These are phyloP conservation scores for Acanthochlamys bracteata DNA, from an alignment of 106 monocot genomes.

Conservation along the genomic window DNA sequence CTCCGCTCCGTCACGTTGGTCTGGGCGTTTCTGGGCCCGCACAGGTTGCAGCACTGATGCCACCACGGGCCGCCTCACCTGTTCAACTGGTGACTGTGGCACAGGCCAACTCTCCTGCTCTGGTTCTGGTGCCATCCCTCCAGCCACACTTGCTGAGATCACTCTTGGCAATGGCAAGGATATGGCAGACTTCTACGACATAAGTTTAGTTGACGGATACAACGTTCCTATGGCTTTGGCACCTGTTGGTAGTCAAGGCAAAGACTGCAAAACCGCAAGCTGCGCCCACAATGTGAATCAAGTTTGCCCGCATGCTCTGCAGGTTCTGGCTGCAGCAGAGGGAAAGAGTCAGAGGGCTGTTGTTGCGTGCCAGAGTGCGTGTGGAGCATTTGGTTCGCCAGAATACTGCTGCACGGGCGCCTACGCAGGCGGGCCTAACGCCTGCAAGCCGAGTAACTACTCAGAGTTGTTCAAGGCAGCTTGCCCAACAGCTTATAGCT, in stretches of 20 bases:
- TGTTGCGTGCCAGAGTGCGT: slow-evolving; percentile 37
- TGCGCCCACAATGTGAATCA: neutral
- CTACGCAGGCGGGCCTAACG: slow-evolving; percentile 23
- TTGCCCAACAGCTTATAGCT: slow-evolving; percentile 67
- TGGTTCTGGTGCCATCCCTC: slow-evolving; percentile 9
- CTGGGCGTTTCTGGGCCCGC: slow-evolving; percentile 36
- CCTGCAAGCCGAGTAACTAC: slow-evolving; percentile 52
- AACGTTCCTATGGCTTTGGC: slow-evolving; percentile 8
- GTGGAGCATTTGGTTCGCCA: slow-evolving; percentile 36
- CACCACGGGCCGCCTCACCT: slow-evolving; percentile 6
- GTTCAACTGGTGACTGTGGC: slow-evolving; percentile 20
- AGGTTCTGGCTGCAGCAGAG: slow-evolving; percentile 23
- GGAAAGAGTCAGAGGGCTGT: neutral
- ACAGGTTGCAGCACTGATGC: slow-evolving; percentile 7
- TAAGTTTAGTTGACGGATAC: slow-evolving; percentile 3
- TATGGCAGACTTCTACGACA: slow-evolving; percentile 26
- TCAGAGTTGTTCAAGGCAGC: slow-evolving; percentile 56
- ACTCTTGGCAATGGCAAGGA: slow-evolving; percentile 15
- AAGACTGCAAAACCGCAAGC: slow-evolving; percentile 11
- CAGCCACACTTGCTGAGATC: slow-evolving; percentile 36
- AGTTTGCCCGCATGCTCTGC: neutral
- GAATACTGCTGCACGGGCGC: slow-evolving; percentile 59
- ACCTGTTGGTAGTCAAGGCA: slow-evolving; percentile 13
- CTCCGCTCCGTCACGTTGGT: slow-evolving; percentile 27
- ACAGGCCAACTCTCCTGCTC: slow-evolving; percentile 10